Evolutionary conservation across 495 filamentous ascomycete species (phyloP).

Genomic region (Hypoxylon perforatum): DNA sequence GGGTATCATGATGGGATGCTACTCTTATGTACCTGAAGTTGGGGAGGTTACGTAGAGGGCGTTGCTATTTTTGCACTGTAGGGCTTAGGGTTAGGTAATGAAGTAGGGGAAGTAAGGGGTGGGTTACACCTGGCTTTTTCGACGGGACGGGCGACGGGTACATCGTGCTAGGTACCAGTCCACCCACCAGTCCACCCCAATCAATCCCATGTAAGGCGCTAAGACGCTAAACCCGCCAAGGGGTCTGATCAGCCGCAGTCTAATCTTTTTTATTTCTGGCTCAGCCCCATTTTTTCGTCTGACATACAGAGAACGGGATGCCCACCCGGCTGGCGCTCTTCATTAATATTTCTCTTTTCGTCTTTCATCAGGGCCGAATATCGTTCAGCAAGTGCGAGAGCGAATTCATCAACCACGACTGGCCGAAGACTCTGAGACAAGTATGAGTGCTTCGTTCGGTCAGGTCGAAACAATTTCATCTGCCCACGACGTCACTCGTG

Average conservation of each 20-base stretch:
- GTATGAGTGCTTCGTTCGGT: neutral
- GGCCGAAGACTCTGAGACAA: conserved; percentile 6
- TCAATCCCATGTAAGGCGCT: conserved; percentile 6
- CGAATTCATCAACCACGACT: neutral
- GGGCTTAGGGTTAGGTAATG: conserved; percentile 32
- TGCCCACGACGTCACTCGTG: conserved; percentile 8
- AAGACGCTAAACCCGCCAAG: conserved; percentile 19
- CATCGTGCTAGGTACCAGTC: neutral
- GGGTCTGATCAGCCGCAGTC: conserved; percentile 37
- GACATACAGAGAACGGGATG: conserved; percentile 23
- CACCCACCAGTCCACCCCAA: neutral
- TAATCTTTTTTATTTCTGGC: conserved; percentile 28
- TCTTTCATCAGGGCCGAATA: conserved; percentile 22
- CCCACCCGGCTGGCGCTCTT: conserved; percentile 1
- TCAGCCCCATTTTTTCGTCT: conserved; percentile 34
- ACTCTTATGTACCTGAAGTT: neutral
- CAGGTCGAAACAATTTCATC: conserved; percentile 8
- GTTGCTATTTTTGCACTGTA: conserved; percentile 34
- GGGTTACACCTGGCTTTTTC: too few species aligned
- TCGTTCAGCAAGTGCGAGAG: conserved; percentile 7
- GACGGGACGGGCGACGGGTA: too few species aligned
- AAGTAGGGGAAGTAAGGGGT: too few species aligned
- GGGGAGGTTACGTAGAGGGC: neutral
- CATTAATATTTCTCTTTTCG: too few species aligned
- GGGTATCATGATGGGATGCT: neutral